A percentile compares a stretch with the other conserved stretches of the same genome.
Conservation (phyloP, 2,329 filamentous ascomycete genomes). For the Sporothrix variecibatus region DNA sequence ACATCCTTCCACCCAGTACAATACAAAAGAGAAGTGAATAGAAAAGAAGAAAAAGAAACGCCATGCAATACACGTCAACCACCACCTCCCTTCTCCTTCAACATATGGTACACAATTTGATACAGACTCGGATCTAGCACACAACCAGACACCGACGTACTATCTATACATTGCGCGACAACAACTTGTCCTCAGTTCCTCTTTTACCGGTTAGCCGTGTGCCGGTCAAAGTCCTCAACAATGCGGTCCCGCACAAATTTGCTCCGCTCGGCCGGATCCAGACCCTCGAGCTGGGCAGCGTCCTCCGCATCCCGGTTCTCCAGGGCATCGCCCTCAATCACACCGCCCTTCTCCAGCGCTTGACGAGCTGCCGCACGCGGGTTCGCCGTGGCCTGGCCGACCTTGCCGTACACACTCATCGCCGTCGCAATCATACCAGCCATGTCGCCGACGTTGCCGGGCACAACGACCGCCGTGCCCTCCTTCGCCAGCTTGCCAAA, state of each 20-base stretch:
- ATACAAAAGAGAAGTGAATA: neutral
- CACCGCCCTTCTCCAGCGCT: conserved; percentile 42
- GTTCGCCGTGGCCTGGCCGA: conserved; percentile 76
- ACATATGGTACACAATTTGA: conserved; percentile 17
- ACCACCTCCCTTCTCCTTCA: neutral
- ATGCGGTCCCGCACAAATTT: conserved; percentile 34
- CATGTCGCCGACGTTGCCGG: conserved; percentile 95
- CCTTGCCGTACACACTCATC: conserved; percentile 92
- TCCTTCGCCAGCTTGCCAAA: conserved; percentile 92
- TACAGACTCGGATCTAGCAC: neutral
- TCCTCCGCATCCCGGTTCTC: conserved; percentile 28
- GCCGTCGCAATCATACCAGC: conserved; percentile 96
- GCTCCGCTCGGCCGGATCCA: conserved; percentile 19
- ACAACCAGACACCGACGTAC: neutral
- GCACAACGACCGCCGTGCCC: conserved; percentile 92
- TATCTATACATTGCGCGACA: conserved; percentile 5
- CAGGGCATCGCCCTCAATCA: conserved; percentile 25
- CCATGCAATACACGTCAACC: conserved; percentile 6
- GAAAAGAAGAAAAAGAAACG: neutral
- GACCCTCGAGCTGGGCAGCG: conserved; percentile 22
- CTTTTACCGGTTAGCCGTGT: conserved; percentile 28
- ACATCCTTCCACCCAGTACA: neutral
- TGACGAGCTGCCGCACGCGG: conserved; percentile 64
- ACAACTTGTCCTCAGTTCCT: neutral
- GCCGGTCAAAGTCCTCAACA: conserved; percentile 37